Evolutionary conservation across 306 rosid genomes (phyloP).

Genomic region (Vachellia collinsii): DNA sequence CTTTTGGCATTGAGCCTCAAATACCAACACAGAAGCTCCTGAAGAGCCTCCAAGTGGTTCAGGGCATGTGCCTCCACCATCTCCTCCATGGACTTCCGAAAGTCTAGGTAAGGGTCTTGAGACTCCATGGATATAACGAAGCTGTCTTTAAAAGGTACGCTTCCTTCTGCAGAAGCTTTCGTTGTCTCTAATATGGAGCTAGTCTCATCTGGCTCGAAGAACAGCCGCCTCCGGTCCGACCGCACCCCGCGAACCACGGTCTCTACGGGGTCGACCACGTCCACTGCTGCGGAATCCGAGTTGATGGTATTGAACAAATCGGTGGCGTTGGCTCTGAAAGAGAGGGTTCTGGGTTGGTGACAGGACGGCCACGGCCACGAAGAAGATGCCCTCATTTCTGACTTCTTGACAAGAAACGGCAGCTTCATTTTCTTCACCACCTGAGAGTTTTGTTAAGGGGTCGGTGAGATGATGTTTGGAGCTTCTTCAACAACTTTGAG

Average conservation of each 20-base stretch:
- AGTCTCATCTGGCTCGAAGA: constrained; percentile 63
- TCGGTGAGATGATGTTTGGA: constrained; percentile 11
- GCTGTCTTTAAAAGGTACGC: constrained; percentile 64
- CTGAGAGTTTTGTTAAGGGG: neutral
- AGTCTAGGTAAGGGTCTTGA: constrained; percentile 70
- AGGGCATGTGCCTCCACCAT: constrained; percentile 81
- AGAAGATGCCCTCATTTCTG: constrained; percentile 43
- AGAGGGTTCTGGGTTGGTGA: constrained; percentile 79
- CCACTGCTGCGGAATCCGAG: constrained; percentile 29
- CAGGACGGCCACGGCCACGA: constrained; percentile 83
- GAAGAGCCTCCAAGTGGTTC: constrained; percentile 71
- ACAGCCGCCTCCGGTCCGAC: constrained; percentile 62
- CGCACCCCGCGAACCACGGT: constrained; percentile 59
- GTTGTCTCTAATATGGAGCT: constrained; percentile 61
- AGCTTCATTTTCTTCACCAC: constrained; percentile 79
- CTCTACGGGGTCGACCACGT: constrained; percentile 49
- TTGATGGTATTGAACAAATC: neutral
- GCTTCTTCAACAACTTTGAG: constrained; percentile 23
- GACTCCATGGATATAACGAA: constrained; percentile 72
- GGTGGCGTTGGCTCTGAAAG: constrained; percentile 54
- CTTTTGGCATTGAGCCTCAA: constrained; percentile 63
- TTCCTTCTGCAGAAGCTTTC: neutral
- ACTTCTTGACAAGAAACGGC: constrained; percentile 55
- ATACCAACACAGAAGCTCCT: constrained; percentile 77
- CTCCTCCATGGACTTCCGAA: constrained; percentile 86